These are phyloP conservation scores for Calonectria crousiana DNA, from an alignment of 2,329 filamentous ascomycete species.

Conservation along the genomic window DNA sequence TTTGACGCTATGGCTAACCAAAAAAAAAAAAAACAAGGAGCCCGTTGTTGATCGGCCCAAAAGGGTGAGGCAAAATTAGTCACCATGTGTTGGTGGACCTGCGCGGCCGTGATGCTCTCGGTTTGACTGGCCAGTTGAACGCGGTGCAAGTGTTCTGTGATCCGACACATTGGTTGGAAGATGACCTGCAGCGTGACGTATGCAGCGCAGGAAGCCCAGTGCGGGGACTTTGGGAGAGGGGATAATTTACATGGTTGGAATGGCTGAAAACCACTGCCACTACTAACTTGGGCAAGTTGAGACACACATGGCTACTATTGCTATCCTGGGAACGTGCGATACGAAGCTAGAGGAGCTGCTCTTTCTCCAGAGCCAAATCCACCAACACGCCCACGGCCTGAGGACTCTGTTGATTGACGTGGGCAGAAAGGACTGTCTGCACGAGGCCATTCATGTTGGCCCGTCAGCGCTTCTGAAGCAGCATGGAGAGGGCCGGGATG, in stretches of 20 bases:
- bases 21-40: neutral
- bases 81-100: neutral
- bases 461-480: neutral
- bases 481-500: neutral
- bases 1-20: too few species aligned
- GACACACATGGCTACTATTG: neutral
- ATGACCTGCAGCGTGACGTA: neutral
- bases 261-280: neutral
- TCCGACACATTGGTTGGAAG: neutral
- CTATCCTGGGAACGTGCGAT: neutral
- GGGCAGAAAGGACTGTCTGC: neutral
- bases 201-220: neutral
- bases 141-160: neutral
- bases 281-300: neutral
- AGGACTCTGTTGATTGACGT: neutral
- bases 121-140: neutral
- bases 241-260: neutral
- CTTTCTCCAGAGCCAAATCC: neutral
- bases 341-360: constrained; percentile 2
- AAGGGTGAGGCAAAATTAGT: neutral
- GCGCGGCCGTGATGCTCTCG: neutral
- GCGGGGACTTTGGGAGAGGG: neutral
- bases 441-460: neutral
- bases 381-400: neutral
- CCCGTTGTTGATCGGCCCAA: neutral